Percentiles rank a stretch among this genome's conserved stretches.
These are phyloP conservation scores for Grosmannia clavigera DNA, from an alignment of 2,329 filamentous ascomycete species.

Conservation along the genomic window DNA sequence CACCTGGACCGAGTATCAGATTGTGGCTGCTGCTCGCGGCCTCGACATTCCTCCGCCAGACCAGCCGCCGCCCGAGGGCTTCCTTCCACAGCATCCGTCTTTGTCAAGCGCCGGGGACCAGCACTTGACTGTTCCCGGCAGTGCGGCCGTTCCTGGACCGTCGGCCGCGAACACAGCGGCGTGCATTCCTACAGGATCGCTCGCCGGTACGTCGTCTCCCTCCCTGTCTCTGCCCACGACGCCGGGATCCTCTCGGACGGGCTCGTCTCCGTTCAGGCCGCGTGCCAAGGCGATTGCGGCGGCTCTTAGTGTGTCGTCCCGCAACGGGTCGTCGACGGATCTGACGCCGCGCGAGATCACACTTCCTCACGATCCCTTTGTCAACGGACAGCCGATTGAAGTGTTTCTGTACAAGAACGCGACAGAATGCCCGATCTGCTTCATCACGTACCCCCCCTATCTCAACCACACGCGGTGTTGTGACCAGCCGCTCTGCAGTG, in stretches of 20 bases:
- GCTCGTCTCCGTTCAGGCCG: conserved; percentile 58
- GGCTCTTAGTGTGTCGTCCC: conserved; percentile 60
- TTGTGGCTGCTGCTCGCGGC: conserved; percentile 81
- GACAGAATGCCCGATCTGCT: conserved; percentile 88
- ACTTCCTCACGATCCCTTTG: conserved; percentile 69
- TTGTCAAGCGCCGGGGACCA: neutral
- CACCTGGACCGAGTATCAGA: conserved; percentile 86
- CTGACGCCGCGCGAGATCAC: conserved; percentile 65
- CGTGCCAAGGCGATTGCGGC: conserved; percentile 83
- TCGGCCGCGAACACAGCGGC: neutral
- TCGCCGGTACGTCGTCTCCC: conserved; percentile 64
- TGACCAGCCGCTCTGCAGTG: conserved; percentile 91
- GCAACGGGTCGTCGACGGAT: conserved; percentile 60
- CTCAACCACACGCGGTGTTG: conserved; percentile 92
- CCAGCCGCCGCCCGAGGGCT: conserved; percentile 61
- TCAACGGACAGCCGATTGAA: conserved; percentile 90
- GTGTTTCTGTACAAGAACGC: conserved; percentile 89
- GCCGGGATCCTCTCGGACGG: conserved; percentile 26
- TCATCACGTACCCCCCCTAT: conserved; percentile 88
- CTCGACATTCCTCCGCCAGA: conserved; percentile 75
- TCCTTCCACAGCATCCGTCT: conserved; percentile 33
- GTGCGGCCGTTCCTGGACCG: neutral
- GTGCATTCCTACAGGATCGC: conserved; percentile 18
- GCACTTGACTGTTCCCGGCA: conserved; percentile 54
- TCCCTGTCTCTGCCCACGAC: conserved; percentile 52